These are phyloP conservation scores for Hygrophila difformis DNA, from an alignment of 257 asterid species.

Conservation along the genomic window DNA sequence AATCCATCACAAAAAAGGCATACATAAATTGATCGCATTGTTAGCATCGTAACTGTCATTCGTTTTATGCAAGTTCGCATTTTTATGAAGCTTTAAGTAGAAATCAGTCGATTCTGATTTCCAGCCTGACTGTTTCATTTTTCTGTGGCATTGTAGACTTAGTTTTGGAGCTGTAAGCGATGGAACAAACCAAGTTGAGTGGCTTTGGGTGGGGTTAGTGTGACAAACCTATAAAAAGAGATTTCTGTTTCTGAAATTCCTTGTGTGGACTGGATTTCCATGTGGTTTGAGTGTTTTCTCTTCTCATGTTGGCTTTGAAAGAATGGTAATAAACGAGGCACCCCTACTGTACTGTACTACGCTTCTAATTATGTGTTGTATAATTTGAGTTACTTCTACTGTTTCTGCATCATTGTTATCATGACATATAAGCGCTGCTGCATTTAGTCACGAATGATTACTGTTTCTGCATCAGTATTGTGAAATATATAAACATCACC, in stretches of 20 bases:
- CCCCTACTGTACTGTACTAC: conserved; percentile 8
- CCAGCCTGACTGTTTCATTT: background rate
- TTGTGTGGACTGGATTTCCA: conserved; percentile 10
- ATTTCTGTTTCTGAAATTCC: conserved; percentile 12
- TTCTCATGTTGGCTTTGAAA: conserved; percentile 12
- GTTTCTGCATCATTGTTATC: too few species aligned
- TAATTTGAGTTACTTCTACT: too few species aligned
- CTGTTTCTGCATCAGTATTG: conserved; percentile 8
- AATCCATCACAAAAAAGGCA: too few species aligned
- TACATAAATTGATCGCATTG: too few species aligned
- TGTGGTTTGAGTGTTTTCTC: conserved; percentile 22
- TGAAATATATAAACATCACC: conserved; percentile 6
- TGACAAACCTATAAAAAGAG: conserved; percentile 12
- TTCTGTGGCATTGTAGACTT: conserved; percentile 53
- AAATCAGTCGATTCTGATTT: too few species aligned
- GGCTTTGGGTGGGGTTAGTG: background rate
- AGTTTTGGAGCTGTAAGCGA: conserved; percentile 78
- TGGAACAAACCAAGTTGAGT: conserved; percentile 18
- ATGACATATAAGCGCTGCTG: too few species aligned
- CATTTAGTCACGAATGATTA: background rate
- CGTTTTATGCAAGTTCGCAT: too few species aligned
- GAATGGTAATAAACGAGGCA: conserved; percentile 24
- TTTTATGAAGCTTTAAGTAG: too few species aligned
- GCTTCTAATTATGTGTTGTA: conserved; percentile 22
- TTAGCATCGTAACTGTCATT: too few species aligned